Base-by-base conservation (phyloP, 202 grass and related monocot genomes). In the Brachypodium distachyon region DNA sequence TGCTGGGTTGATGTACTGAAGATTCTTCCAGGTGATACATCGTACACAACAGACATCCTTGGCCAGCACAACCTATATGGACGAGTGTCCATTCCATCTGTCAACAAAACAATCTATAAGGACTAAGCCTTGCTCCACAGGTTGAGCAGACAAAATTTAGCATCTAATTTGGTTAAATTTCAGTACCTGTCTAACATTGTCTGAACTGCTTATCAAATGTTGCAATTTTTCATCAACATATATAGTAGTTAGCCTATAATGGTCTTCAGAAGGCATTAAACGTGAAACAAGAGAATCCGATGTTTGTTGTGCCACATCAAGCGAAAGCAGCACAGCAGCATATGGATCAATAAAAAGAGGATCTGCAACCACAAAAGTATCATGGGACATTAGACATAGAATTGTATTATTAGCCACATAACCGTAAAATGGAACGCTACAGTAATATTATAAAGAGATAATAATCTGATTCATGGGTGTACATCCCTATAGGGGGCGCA, bases 41-140 rank as follows among this genome's bases (percentile, higher is more conserved):
- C 82, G 11, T 94, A 92, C 66, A 97, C 57, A 60, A 92, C 54
- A 79, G 87, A 92, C 38, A 87, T 80, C 57, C 60, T 84, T 22
- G 95, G 91, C 95, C 94, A 97, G 54, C 38, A 92, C 64, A 97
- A 61, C 87, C 95, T 97, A 79, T 94, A 94, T 4, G 95, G 89
- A 54, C 95, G 86, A 76, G 91, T 97, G 82, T 97, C 91, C 91
- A 94, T 97, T 67, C 95, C 95, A 92, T 97, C 89, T 92, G 95
- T 90, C 76, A 97, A 84, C 75, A 97, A 77, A 88, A 97, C 91
- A 84, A 94, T 92, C 95, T 97, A 90, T 83, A 88, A 69, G 79
- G 82, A 77, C 88, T 97, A 86, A 97, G 93, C 72, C 57, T 76
- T 80, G 77, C 68, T 76, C 60, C 29, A 79, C 49, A 56, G 1